Base-by-base conservation (phyloP, 257 asterid genomes). In the Schizonepeta tenuifolia region DNA sequence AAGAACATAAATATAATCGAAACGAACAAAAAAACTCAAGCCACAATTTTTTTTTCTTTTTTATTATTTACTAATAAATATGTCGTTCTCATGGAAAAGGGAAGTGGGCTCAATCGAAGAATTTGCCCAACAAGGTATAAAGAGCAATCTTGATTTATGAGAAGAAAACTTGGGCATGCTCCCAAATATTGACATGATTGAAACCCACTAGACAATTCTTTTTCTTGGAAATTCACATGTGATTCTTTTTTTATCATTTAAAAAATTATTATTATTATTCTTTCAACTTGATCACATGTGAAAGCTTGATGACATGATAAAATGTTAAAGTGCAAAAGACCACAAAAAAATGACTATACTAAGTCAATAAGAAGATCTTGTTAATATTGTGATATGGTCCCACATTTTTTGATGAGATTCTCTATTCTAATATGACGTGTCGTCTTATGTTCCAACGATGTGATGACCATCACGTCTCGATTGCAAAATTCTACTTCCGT, bases 291-390 rank as follows among this genome's bases (percentile, higher is more conserved):
- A 22, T 64, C 55, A 43, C 70, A 40, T 65, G 57, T 44, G 74
- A 69, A 55, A 44, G 70, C 47, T 75, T 9, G 53, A 70, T 64
- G 79, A 53, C 15, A 54, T 72, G 47, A 46, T 59, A 65, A 61
- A 65, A 28, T 17, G 18, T 21, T 40, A 18, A 61, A 17, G 28
- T 46, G 35, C 36, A 55, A n/a, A 46, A 50, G 50, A 14, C 7
- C 35, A 18, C 38, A 44, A 41, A 33, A 33, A 17, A 26, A n/a
- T n/a, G 49, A 31, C 40, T 50, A 22, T 40, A 38, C 4, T 57
- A 54, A 76, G 82, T 79, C 80, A 76, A 82, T 65, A 12, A 53
- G 72, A 43, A 80, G 71, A 83, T 77, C 75, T 76, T 35, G 9
- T 20, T 53, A 68, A 68, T 78, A 68, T 74, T 35, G 49, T 72